Evolutionary conservation across 805 yeast genomes (phyloP).

Genomic region (Hanseniaspora hatyaiensis): DNA sequence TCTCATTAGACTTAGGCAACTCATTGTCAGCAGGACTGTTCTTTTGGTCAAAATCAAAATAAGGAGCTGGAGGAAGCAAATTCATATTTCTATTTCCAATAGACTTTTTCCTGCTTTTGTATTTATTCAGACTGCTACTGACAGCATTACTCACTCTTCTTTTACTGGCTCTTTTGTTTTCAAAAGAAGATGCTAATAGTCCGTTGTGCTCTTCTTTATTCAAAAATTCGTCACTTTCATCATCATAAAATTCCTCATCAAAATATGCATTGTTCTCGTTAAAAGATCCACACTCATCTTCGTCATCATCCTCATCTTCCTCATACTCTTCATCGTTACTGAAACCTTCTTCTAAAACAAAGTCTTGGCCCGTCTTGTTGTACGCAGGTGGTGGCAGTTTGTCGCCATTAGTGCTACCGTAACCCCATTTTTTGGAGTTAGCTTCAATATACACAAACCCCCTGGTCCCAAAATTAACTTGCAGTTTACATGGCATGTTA

Average conservation of each 20-base stretch:
- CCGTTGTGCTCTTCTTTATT: slow-evolving; percentile 3
- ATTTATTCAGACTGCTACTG: background rate
- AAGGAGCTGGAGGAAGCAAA: slow-evolving; percentile 28
- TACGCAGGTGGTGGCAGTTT: slow-evolving; percentile 93
- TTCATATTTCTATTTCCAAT: background rate
- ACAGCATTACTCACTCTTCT: background rate
- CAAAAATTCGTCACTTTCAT: slow-evolving; percentile 1
- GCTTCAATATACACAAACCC: slow-evolving; percentile 89
- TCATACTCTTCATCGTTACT: slow-evolving; percentile 25
- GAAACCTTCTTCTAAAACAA: slow-evolving; percentile 49
- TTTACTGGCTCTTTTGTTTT: background rate
- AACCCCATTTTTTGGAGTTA: slow-evolving; percentile 90
- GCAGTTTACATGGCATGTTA: slow-evolving; percentile 66
- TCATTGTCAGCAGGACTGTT: slow-evolving; percentile 16
- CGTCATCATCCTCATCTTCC: slow-evolving; percentile 17
- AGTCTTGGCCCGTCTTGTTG: slow-evolving; percentile 65
- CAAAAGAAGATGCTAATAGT: background rate
- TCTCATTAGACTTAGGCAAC: slow-evolving; percentile 1
- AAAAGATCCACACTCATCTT: too few species aligned
- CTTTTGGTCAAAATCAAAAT: slow-evolving; percentile 29
- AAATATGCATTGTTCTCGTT: background rate
- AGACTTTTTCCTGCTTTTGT: slow-evolving; percentile 11
- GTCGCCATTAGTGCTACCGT: slow-evolving; percentile 78
- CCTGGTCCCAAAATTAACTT: slow-evolving; percentile 77
- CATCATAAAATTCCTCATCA: background rate